A percentile compares a stretch with the other conserved stretches of the same genome.
Evolutionary conservation across 2,329 filamentous ascomycete genomes (phyloP).

Genomic region (Xylaria sp.): DNA sequence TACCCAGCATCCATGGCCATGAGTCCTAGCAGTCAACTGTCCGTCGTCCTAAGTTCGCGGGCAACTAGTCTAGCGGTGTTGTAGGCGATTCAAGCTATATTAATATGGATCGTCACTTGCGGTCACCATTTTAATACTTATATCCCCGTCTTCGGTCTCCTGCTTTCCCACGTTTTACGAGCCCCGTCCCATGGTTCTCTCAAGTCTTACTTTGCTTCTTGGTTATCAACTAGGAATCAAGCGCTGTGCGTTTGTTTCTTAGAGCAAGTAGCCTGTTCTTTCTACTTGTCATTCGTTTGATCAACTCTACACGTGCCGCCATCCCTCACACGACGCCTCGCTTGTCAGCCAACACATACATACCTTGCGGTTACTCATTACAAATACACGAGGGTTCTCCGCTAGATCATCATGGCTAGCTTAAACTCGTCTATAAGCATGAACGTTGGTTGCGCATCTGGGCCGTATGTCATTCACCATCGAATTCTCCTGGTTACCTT

Average conservation of each 20-base stretch:
- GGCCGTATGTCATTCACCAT: conserved; percentile 33
- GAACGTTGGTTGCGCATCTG: conserved; percentile 29
- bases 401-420: conserved; percentile 20
- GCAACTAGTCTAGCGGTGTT: not conserved
- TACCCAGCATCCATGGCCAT: not conserved
- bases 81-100: not conserved
- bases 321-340: conserved; percentile 19
- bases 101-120: not conserved
- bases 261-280: not conserved
- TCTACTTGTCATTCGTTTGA: conserved; percentile 16
- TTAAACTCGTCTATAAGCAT: conserved; percentile 21
- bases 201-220: not conserved
- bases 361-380: not conserved
- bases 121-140: conserved; percentile 16
- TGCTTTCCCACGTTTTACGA: not conserved
- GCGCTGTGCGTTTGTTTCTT: not conserved
- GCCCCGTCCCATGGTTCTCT: not conserved
- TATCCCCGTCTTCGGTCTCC: conserved; percentile 1
- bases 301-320: conserved; percentile 13
- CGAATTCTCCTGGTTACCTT: not conserved
- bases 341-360: not conserved
- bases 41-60: conserved; percentile 4
- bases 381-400: not conserved
- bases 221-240: not conserved
- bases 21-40: conserved; percentile 10